Evolutionary conservation across 345 rosid species (phyloP), one percentile per base, ranked within the genome.

Genomic region (Eucalyptus caleyi): DNA sequence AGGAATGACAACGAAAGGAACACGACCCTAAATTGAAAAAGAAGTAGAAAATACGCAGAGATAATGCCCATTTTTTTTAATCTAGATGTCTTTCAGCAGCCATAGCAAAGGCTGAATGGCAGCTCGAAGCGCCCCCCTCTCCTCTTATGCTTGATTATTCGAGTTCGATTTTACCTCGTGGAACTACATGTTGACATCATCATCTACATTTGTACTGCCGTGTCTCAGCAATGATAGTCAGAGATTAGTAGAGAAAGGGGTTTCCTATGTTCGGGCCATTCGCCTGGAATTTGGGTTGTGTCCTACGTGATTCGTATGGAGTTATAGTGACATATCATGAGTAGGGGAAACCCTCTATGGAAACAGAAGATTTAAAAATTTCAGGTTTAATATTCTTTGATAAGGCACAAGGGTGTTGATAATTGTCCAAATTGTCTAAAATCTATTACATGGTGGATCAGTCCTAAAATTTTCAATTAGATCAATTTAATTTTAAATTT

Each of bases 401-500:
- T 40, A 77, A 19, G 42, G 45, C 62, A 56, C 9, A 9, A 24
- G 27, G 30, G 30, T 5, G 30, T 56, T 56, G 62, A 56, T 56
- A 9, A 56, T 56, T 23, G 30, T 56, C 62, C 62, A 56, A 56
- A 56, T 2, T 56, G 3, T 56, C 6, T 26, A 23, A 11, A 24
- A 56, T 56, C 3, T 11, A 5, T 56, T 56, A 6, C 6, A 56
- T 56, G 13, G 14, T 23, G 13, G 3, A 23, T 56, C 3, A 0
- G 2, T 56, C 6, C 3, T 23, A 24, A 23, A 56, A 2, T 2
- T 56, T 56, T 56, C 1, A 56, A 56, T 56, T 56, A 9, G 1
- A 11, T 0, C 1, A 24, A 24, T 23, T 10, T 56, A 56, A 56
- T 56, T 1, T 1, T 56, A 56, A 56, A 10, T 23, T 2, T 56